Evolutionary conservation across 2,329 filamentous ascomycete species (phyloP).

Genomic region (Exophiala mesophila): DNA sequence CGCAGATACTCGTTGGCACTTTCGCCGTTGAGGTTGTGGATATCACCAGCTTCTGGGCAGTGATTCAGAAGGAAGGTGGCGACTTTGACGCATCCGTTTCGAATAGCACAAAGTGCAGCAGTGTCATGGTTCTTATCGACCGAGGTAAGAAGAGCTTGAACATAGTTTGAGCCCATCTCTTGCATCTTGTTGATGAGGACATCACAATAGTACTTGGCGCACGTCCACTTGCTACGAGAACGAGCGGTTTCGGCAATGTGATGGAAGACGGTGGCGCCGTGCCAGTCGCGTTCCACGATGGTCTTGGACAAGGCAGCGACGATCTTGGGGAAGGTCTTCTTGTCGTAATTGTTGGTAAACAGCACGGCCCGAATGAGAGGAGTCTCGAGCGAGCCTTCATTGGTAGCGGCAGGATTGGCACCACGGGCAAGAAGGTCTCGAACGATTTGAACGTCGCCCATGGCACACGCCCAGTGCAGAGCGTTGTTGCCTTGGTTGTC

Average conservation of each 20-base stretch:
- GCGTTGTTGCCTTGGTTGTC: slow-evolving; percentile 90
- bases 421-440: slow-evolving; percentile 78
- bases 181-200: slow-evolving; percentile 81
- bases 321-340: slow-evolving; percentile 79
- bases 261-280: slow-evolving; percentile 84
- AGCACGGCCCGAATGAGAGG: slow-evolving; percentile 90
- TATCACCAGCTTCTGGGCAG: slow-evolving; percentile 70
- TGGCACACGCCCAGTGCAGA: slow-evolving; percentile 93
- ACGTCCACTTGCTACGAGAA: slow-evolving; percentile 79
- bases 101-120: slow-evolving; percentile 78
- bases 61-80: slow-evolving; percentile 64
- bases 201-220: slow-evolving; percentile 89
- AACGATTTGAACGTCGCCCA: slow-evolving; percentile 92
- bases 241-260: slow-evolving; percentile 87
- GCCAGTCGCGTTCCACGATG: slow-evolving; percentile 71
- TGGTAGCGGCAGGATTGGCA: slow-evolving; percentile 68
- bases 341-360: slow-evolving; percentile 96
- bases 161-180: slow-evolving; percentile 68
- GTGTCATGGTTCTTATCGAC: slow-evolving; percentile 88
- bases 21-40: slow-evolving; percentile 74
- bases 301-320: slow-evolving; percentile 80
- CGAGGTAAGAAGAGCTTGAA: slow-evolving; percentile 73
- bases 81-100: slow-evolving; percentile 77
- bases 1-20: slow-evolving; percentile 82
- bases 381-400: slow-evolving; percentile 76